Evolutionary conservation across 2,329 filamentous ascomycete genomes (phyloP), one percentile per base, ranked within the genome.

Genomic region (Penicillium rolfsii): DNA sequence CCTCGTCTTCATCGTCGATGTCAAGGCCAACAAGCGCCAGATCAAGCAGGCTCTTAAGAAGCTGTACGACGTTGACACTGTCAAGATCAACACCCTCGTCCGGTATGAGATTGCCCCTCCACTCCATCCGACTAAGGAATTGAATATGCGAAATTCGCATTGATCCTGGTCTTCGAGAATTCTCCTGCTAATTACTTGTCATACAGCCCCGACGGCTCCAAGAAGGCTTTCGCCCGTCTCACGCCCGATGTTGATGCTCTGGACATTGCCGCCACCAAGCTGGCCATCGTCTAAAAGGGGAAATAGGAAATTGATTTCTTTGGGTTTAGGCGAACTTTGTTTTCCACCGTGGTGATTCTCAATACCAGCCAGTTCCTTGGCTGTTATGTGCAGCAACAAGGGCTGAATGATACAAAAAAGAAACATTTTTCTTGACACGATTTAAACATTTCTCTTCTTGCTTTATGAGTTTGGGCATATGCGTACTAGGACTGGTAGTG

Each of bases 21-120:
- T 94, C 82, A 96, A 96, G 90, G 89, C 94, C 82, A 99, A 99
- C 89, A 99, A 99, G 91, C 89, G 93, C 80, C 95, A 99, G 86
- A 99, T 99, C 85, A 97, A 97, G 88, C 86, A 88, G 76, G 91
- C 94, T 67, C 85, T 99, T 73, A 99, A 98, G 93, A 97, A 95
- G 89, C 90, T 98, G 72, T 99, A 99, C 83, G 95, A 98, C 81
- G 95, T 99, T 71, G 94, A 97, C 79, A 91, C 88, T 74, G 85
- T 98, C 84, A 98, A 98, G 91, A 93, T 99, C 87, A 99, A 99
- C 89, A 99, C 95, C 73, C 88, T 99, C 73, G 93, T 99, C 86
- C 91, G 93, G 91, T 94, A 88, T 64, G 69, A 52, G 28, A 30
- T 30, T 43, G 26, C 9, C 33, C 16, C 35, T 22, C 4, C 9